These are phyloP conservation scores for Metschnikowia borealis DNA, from an alignment of 805 yeast genomes.

Conservation along the genomic window DNA sequence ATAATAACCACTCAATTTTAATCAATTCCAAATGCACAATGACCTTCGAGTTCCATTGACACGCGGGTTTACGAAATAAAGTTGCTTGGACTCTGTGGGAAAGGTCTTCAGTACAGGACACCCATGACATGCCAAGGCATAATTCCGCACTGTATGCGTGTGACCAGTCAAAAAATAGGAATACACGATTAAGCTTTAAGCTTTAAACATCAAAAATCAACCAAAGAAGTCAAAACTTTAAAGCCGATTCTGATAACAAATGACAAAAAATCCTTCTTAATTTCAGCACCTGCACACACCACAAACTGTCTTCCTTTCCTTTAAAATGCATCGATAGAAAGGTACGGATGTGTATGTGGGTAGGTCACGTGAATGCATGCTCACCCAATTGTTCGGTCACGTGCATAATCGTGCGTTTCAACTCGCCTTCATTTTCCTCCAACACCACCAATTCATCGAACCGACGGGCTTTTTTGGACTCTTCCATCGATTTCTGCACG, in stretches of 20 bases:
- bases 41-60: too few relatives aligned
- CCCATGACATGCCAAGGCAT: neutral
- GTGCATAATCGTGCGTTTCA: slow-evolving; percentile 44
- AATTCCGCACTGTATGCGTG: neutral
- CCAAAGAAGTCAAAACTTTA: too few relatives aligned
- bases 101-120: neutral
- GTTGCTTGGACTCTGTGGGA: neutral
- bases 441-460: slow-evolving; percentile 73
- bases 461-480: slow-evolving; percentile 59
- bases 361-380: slow-evolving; percentile 24
- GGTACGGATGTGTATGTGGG: too few relatives aligned
- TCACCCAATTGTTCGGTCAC: slow-evolving; percentile 56
- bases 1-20: too few relatives aligned
- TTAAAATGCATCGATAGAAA: too few relatives aligned
- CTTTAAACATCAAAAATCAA: too few relatives aligned
- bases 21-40: too few relatives aligned
- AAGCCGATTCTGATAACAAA: too few relatives aligned
- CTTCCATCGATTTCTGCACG: slow-evolving; percentile 59
- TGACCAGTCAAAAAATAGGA: neutral
- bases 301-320: too few relatives aligned
- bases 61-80: neutral
- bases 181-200: too few relatives aligned
- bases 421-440: slow-evolving; percentile 53
- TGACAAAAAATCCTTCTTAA: neutral
- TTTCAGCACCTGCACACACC: too few relatives aligned